A percentile compares a stretch with the other conserved stretches of the same genome.
Evolutionary conservation across 331 rosid species (phyloP).

Genomic region (Malus hybrid): DNA sequence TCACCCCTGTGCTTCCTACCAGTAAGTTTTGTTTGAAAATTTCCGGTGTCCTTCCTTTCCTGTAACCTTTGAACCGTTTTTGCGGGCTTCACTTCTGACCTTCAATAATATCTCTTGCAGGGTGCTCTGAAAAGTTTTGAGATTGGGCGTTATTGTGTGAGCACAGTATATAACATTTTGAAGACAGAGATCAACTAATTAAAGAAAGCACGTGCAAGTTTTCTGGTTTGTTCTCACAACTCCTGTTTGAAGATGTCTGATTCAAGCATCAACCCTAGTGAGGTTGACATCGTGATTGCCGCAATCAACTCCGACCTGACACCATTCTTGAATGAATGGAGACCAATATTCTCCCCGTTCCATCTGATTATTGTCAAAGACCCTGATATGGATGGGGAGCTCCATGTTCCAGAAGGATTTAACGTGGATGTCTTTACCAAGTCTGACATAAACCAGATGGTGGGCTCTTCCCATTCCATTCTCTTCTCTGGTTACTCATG

Average conservation of each 20-base stretch:
- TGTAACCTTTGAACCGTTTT: conserved; percentile 1
- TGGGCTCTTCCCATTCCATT: conserved; percentile 56
- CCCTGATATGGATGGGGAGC: conserved; percentile 77
- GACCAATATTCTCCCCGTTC: conserved; percentile 52
- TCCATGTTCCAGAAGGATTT: conserved; percentile 67
- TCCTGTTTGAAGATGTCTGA: conserved; percentile 54
- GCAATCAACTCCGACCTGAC: conserved; percentile 68
- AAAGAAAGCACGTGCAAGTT: conserved; percentile 6
- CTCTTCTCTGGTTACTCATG: conserved; percentile 89
- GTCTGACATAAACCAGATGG: conserved; percentile 59
- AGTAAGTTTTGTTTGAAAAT: conserved; percentile 47
- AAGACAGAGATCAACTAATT: conserved; percentile 13
- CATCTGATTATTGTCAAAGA: conserved; percentile 85
- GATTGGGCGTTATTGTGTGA: conserved; percentile 15
- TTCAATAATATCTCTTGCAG: conserved; percentile 31
- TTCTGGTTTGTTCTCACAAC: conserved; percentile 5
- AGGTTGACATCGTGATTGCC: conserved; percentile 86
- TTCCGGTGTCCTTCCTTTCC: conserved; percentile 1
- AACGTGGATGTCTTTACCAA: conserved; percentile 47
- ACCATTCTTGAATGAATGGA: conserved; percentile 75
- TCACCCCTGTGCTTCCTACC: conserved; percentile 87
- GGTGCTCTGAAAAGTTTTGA: conserved; percentile 78
- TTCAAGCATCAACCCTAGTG: conserved; percentile 40
- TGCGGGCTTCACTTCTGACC: conserved; percentile 20
- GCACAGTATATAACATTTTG: conserved; percentile 6